Conservation (phyloP, 768 basidiomycete genomes). For the Serpula lacrymans region DNA sequence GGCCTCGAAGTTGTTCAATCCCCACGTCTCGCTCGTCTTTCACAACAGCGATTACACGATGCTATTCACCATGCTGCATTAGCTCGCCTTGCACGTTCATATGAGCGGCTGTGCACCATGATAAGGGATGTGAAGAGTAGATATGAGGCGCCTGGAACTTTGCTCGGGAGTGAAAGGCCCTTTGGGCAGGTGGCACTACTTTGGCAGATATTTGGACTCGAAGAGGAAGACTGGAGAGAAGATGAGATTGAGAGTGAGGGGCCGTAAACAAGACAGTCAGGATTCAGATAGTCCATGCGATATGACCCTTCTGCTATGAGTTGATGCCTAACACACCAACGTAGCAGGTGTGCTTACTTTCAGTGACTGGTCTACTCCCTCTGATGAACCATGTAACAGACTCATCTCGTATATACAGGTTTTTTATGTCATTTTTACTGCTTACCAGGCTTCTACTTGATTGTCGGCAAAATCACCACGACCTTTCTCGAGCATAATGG, state of each 20-base stretch:
- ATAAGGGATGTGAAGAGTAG: slow-evolving; percentile 71
- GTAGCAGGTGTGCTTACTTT: too few relatives aligned
- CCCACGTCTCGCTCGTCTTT: slow-evolving; percentile 72
- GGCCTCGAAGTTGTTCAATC: slow-evolving; percentile 78
- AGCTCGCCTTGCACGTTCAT: slow-evolving; percentile 62
- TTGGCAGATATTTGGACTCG: slow-evolving; percentile 76
- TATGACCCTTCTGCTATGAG: too few relatives aligned
- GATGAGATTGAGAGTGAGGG: slow-evolving; percentile 4
- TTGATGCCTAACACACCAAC: too few relatives aligned
- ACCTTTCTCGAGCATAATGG: too few relatives aligned
- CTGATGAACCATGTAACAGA: too few relatives aligned
- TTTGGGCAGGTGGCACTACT: slow-evolving; percentile 75
- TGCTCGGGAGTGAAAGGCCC: slow-evolving; percentile 79
- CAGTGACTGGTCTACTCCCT: too few relatives aligned
- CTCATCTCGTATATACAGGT: too few relatives aligned
- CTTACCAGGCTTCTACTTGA: too few relatives aligned
- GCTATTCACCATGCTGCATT: slow-evolving; percentile 78
- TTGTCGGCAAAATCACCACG: too few relatives aligned
- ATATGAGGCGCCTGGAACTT: slow-evolving; percentile 89
- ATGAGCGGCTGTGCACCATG: slow-evolving; percentile 70
- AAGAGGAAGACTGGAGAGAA: slow-evolving; percentile 33
- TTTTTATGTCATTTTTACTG: too few relatives aligned
- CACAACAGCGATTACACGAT: slow-evolving; percentile 59
- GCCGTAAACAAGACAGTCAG: too few relatives aligned
- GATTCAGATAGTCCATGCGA: too few relatives aligned